Evolutionary conservation across 331 rosid species (phyloP), one percentile per base, ranked within the genome.

Genomic region (Saraca asoca): DNA sequence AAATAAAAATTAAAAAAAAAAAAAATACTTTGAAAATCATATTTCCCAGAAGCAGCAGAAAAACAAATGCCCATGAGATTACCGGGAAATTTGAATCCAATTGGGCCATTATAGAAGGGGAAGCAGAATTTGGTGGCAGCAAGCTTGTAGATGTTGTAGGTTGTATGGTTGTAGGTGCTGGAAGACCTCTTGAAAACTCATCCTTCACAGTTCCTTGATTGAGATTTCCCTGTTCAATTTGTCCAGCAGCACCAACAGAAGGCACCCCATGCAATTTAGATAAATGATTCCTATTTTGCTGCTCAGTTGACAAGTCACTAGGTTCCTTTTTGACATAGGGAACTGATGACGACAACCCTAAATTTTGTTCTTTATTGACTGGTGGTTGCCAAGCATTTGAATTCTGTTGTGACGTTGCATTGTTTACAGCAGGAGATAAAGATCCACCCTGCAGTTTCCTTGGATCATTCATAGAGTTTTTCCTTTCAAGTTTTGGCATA

Each of bases 371-470:
- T 71, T 79, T 84, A 66, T 74, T 82, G 38, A 75, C 58, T 54
- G 91, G 59, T 12, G 82, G 75, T 66, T 83, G 88, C 96, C 96
- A 85, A 73, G 91, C 60, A 80, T 71, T 83, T 29, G 85, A 37
- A 74, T 75, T 73, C 74, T 81, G 91, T 48, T 85, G 91, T 61
- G 84, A 60, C 68, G 80, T 64, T 58, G 85, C 24, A 85, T 72
- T 89, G 76, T 72, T 83, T 60, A 75, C 68, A 50, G 72, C 66
- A 69, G 81, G 68, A 58, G 88, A 68, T 65, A 80, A 75, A 54
- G 86, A 82, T 69, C 95, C 98, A 72, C 84, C 82, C 19, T 82
- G 85, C 67, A 74, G 65, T 78, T 87, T 80, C 85, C 86, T 82
- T 46, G 86, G 79, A 79, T 92, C 96, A 62, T 62, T 80, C 58